Base-by-base conservation (phyloP, 164 flowering plant genomes). In the Euptelea pleiosperma region DNA sequence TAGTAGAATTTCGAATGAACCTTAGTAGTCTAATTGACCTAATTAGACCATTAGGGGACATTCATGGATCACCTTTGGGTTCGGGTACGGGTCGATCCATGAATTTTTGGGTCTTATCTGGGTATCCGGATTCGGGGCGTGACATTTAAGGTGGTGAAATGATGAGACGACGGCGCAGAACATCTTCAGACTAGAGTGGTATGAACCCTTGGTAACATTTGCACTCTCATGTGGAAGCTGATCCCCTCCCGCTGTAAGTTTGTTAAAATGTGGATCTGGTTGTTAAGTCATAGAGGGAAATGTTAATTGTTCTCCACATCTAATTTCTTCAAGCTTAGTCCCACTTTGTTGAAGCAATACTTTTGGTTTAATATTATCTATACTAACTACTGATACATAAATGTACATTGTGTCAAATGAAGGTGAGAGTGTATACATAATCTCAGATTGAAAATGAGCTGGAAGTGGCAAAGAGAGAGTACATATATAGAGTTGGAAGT, bases 201-300 rank as follows among this genome's bases (percentile, higher is more conserved):
- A 95, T 6, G 97, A 90, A 70, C 95, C 97, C 1, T 61, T 86
- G 74, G 91, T 90, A n/a, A 85, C 97, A 67, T 90, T 90, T 75
- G 97, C 95, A 21, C 93, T 90, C 24, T 85, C 89, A 25, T 90
- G 95, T 61, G 97, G 97, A 73, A 90, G 95, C 72, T 90, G 92
- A 93, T 90, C 97, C 65, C 86, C 93, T 31, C 97, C 97, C 49
- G 79, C 91, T 57, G 97, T 90, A 87, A 82, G 97, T 84, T 30
- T 55, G 44, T 34, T 33, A 0, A 7, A 12, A 29, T 9, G 29
- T 4, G 21, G 1, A 6, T 39, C 4, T 14, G 25, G 9, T 16
- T 31, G 18, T 53, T 14, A 16, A 42, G 21, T n/a, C n/a, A n/a
- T n/a, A n/a, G n/a, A n/a, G n/a, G n/a, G n/a, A n/a, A n/a, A n/a